Evolutionary conservation across 495 filamentous ascomycete genomes (phyloP), one percentile per base, ranked within the genome.

Genomic region (Cercophora sp.): DNA sequence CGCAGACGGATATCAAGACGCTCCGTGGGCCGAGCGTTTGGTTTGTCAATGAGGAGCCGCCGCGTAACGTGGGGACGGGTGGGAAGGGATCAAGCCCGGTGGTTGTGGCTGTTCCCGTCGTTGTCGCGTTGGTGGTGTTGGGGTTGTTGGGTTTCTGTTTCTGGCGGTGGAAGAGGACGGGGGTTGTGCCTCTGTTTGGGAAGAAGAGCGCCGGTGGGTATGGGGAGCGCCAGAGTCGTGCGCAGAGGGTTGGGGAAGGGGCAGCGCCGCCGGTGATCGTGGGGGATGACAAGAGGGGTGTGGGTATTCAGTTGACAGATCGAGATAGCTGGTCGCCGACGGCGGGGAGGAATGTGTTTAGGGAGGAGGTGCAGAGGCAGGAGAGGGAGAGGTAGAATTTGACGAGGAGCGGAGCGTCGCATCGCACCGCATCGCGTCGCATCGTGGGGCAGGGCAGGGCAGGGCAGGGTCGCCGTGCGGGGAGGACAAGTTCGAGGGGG

Each of bases 361-460:
- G 65, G 15, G 67, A 68, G 40, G 67, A 70, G 63, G 11, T 70
- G 20, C 54, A 55, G 56, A 41, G 65, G 37, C 67, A 70, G 56
- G 59, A 57, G 44, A 47, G 55, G 46, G 23, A 57, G 47, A 20
- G 46, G 15, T 59, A 37, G n/a, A n/a, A n/a, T n/a, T n/a, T n/a
- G n/a, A n/a, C n/a, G n/a, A n/a, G n/a, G n/a, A n/a, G n/a, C n/a
- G n/a, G n/a, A n/a, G n/a, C n/a, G n/a, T n/a, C n/a, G n/a, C n/a
- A n/a, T n/a, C n/a, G n/a, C n/a, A n/a, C n/a, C n/a, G n/a, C n/a
- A n/a, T n/a, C n/a, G n/a, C n/a, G n/a, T n/a, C n/a, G n/a, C n/a
- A n/a, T n/a, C n/a, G n/a, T n/a, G n/a, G n/a, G n/a, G n/a, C n/a
- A n/a, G n/a, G n/a, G n/a, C n/a, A n/a, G n/a, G n/a, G n/a, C n/a